Evolutionary conservation across 2,329 filamentous ascomycete genomes (phyloP).

Genomic region (Verticillium alfalfae): DNA sequence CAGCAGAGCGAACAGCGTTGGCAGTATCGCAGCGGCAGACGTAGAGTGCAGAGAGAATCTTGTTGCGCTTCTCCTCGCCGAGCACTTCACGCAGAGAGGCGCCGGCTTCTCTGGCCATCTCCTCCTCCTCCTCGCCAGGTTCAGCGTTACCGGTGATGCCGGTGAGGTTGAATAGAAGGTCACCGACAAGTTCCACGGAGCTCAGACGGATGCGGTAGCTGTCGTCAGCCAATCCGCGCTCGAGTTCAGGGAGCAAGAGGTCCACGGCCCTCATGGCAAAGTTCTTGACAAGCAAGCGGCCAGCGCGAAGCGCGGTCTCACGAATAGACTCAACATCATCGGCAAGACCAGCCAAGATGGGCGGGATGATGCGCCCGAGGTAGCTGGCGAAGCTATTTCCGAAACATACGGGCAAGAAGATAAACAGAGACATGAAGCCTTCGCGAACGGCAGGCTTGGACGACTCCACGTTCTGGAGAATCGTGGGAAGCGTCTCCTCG

Average conservation of each 20-base stretch:
- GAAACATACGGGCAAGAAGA: conserved; percentile 97
- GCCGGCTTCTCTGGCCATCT: conserved; percentile 75
- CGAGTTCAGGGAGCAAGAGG: conserved; percentile 85
- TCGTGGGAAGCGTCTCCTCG: conserved; percentile 93
- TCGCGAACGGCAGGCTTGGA: conserved; percentile 86
- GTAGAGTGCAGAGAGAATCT: conserved; percentile 93
- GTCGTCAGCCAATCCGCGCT: conserved; percentile 94
- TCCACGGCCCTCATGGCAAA: conserved; percentile 95
- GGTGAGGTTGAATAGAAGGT: conserved; percentile 94
- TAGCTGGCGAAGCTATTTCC: conserved; percentile 98
- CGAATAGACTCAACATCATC: conserved; percentile 96
- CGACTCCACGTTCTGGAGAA: conserved; percentile 92
- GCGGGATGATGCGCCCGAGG: conserved; percentile 89
- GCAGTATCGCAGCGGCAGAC: conserved; percentile 98
- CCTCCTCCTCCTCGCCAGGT: conserved; percentile 71
- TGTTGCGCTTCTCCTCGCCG: conserved; percentile 93
- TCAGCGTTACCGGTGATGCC: conserved; percentile 80
- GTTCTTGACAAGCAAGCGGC: conserved; percentile 94
- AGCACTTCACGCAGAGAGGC: conserved; percentile 91
- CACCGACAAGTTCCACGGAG: conserved; percentile 94
- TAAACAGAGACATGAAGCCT: conserved; percentile 99
- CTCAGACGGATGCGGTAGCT: conserved; percentile 97
- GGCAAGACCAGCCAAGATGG: conserved; percentile 87
- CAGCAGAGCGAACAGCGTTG: conserved; percentile 80
- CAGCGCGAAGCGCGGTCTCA: conserved; percentile 91